phyloP scores from a whole-genome alignment of 352 stramenopile species.

The Pythium chondricola region DNA sequence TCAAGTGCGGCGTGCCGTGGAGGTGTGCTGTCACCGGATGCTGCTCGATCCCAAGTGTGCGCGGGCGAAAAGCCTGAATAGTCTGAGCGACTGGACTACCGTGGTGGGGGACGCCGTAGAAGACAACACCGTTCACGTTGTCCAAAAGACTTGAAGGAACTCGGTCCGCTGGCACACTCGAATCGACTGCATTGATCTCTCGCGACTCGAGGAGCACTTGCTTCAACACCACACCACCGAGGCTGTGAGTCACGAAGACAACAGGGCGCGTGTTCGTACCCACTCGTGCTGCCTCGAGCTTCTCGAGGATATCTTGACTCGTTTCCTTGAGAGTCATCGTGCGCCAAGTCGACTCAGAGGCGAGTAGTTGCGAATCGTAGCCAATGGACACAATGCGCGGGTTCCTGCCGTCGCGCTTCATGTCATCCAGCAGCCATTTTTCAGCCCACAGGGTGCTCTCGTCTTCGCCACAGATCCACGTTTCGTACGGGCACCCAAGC shows the following conservation, averaged over 20 bases:
- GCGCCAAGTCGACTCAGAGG: constrained; percentile 67
- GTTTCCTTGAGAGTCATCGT: constrained; percentile 71
- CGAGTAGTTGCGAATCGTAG: constrained; percentile 74
- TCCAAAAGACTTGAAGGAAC: too few relatives aligned
- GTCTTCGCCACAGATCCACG: constrained; percentile 69
- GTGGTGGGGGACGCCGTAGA: constrained; percentile 76
- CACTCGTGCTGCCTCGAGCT: constrained; percentile 55
- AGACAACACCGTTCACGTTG: constrained; percentile 65
- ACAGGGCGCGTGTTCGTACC: constrained; percentile 54
- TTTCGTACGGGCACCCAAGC: constrained; percentile 72
- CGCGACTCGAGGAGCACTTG: constrained; percentile 64
- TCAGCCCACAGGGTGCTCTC: constrained; percentile 55
- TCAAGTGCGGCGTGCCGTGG: constrained; percentile 64
- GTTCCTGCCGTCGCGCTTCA: constrained; percentile 47
- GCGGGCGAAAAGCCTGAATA: constrained; percentile 51
- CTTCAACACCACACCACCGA: constrained; percentile 80
- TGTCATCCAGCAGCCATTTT: constrained; percentile 59
- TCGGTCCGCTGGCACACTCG: background rate
- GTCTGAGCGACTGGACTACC: constrained; percentile 67
- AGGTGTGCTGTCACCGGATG: constrained; percentile 70
- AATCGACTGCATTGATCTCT: too few relatives aligned
- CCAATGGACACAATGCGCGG: constrained; percentile 72
- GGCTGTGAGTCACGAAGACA: constrained; percentile 80
- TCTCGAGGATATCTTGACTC: constrained; percentile 51
- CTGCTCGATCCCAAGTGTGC: constrained; percentile 38